Base-by-base conservation (phyloP, 352 stramenopile species). In the Phytophthora litchii region DNA sequence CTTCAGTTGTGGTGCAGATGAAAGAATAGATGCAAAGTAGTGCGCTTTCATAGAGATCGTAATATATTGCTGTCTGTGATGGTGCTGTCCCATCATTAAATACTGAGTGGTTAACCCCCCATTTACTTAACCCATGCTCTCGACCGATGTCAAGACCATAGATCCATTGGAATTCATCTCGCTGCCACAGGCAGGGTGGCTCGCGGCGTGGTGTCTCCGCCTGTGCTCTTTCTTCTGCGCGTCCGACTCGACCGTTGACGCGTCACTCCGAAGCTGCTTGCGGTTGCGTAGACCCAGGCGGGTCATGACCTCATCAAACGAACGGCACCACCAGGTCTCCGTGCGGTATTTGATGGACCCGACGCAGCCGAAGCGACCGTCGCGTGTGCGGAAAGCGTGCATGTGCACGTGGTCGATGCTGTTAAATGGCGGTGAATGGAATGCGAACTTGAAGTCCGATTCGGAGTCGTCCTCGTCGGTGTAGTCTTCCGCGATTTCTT, bases 391-490 rank as follows among this genome's bases (percentile, higher is more conserved):
- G 52, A 95, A 94, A 14, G 83, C 84, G 67, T 95, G 86, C 84
- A 95, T 94, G 76, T 95, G 86, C 35, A 95, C 83, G 64, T 95
- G 86, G 64, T 95, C 86, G 61, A 95, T 95, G 62, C 82, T 92
- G 74, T 95, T 95, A 65, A 95, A 95, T 14, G 86, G 86, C 9
- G 86, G 86, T 17, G 76, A 85, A 63, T 95, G 86, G 64, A 95
- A 95, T 1, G 86, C 83, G 14, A 90, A 88, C 53, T 89, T 91
- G 44, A 72, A 90, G 42, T 86, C 70, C 20, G 66, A 58, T 36
- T 71, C 65, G n/a, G 51, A 60, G 27, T 80, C 60, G 32, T 71
- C 42, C 6, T 72, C 53, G 43, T 56, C 55, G 12, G 43, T 58
- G 32, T 37, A 57, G 27, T 66, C 27, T 19, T 60, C 40, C 36